Conservation (phyloP, 2,329 filamentous ascomycete species). For the Neofusicoccum kwambonambiense region DNA sequence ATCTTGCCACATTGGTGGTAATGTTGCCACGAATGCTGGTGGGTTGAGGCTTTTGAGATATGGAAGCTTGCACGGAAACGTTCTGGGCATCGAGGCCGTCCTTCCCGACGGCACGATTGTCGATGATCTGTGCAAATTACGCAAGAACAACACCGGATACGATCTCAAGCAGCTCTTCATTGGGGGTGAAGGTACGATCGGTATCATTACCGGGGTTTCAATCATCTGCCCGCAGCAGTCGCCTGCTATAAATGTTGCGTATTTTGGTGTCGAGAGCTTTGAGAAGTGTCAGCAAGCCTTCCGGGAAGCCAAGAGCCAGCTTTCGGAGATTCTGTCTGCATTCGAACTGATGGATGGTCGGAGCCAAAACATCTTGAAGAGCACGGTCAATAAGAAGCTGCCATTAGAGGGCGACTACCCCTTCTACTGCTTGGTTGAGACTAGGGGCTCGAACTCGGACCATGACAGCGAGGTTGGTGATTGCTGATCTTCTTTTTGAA, state of each 20-base stretch:
- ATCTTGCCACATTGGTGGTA: constrained; percentile 93
- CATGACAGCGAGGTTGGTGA: constrained; percentile 68
- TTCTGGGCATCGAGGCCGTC: constrained; percentile 90
- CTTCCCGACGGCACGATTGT: constrained; percentile 90
- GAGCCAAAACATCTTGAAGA: constrained; percentile 73
- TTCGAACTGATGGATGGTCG: constrained; percentile 95
- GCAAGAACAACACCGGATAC: constrained; percentile 99
- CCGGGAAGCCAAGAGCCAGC: constrained; percentile 81
- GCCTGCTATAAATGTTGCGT: constrained; percentile 88
- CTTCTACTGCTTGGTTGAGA: constrained; percentile 97
- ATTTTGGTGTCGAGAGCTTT: constrained; percentile 87
- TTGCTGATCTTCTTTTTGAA: not conserved
- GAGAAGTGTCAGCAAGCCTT: constrained; percentile 86
- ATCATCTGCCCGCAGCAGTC: constrained; percentile 86
- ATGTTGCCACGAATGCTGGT: constrained; percentile 93
- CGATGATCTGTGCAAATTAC: constrained; percentile 79
- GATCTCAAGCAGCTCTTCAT: constrained; percentile 97
- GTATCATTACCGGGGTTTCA: constrained; percentile 86
- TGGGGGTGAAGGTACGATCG: constrained; percentile 90
- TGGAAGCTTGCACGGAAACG: constrained; percentile 88
- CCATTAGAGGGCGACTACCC: constrained; percentile 82
- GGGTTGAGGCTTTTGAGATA: constrained; percentile 87
- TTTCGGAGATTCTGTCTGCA: constrained; percentile 92
- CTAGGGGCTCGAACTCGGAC: constrained; percentile 88
- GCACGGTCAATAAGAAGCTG: constrained; percentile 71